Percentiles rank a stretch among this genome's conserved stretches.
These are phyloP conservation scores for Wickerhamomyces silvicola DNA, from an alignment of 805 yeast genomes.

Conservation along the genomic window DNA sequence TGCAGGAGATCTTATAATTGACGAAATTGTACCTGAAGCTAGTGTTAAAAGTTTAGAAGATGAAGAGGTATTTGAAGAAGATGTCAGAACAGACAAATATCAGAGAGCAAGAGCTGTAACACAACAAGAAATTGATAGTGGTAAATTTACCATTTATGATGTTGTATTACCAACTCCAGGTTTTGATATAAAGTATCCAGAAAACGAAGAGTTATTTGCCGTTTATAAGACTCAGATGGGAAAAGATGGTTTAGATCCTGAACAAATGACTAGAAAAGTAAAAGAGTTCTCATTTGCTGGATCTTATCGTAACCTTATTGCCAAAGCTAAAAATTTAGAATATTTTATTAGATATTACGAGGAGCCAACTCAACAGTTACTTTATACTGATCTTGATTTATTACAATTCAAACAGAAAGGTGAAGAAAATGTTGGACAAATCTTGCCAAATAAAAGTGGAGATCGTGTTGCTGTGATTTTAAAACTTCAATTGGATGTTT, in stretches of 20 bases:
- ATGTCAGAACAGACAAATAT: slow-evolving; percentile 49
- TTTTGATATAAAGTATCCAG: slow-evolving; percentile 82
- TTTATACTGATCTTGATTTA: slow-evolving; percentile 71
- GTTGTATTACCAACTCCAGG: slow-evolving; percentile 97
- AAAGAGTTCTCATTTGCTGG: slow-evolving; percentile 91
- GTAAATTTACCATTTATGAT: slow-evolving; percentile 65
- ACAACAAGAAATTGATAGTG: slow-evolving; percentile 56
- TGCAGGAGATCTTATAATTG: slow-evolving; percentile 74
- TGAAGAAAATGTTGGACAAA: slow-evolving; percentile 19
- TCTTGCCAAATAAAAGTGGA: slow-evolving; percentile 24
- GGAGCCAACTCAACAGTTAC: slow-evolving; percentile 61
- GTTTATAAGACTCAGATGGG: slow-evolving; percentile 70
- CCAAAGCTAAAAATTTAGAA: slow-evolving; percentile 57
- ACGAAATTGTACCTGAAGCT: slow-evolving; percentile 19
- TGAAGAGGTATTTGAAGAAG: slow-evolving; percentile 63
- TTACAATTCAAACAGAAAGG: slow-evolving; percentile 30
- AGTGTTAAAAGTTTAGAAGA: slow-evolving; percentile 16
- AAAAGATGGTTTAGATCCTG: slow-evolving; percentile 76
- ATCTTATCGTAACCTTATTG: slow-evolving; percentile 69
- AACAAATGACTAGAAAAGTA: slow-evolving; percentile 75
- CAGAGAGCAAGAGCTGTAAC: slow-evolving; percentile 72
- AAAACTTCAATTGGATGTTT: slow-evolving; percentile 70
- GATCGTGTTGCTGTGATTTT: slow-evolving; percentile 63
- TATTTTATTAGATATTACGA: slow-evolving; percentile 57
- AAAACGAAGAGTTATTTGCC: slow-evolving; percentile 49